Evolutionary conservation across 2,329 filamentous ascomycete species (phyloP).

Genomic region (Cladosporium sp.): DNA sequence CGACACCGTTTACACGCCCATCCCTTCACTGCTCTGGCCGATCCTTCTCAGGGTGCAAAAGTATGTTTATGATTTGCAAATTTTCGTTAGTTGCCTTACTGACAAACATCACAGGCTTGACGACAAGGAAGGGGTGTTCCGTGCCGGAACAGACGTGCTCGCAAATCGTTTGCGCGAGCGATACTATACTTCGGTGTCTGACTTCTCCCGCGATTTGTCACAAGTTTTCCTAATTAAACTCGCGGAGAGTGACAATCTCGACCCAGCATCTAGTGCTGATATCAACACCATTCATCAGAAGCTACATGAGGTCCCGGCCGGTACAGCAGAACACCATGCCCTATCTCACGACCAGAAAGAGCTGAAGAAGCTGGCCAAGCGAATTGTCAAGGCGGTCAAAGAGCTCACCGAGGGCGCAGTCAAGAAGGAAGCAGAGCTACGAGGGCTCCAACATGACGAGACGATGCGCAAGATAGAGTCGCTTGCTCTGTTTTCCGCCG

Average conservation of each 20-base stretch:
- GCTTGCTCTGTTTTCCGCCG: slow-evolving; percentile 57
- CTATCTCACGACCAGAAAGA: slow-evolving; percentile 69
- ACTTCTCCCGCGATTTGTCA: slow-evolving; percentile 61
- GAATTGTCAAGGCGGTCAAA: slow-evolving; percentile 82
- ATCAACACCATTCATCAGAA: slow-evolving; percentile 44
- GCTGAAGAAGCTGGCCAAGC: slow-evolving; percentile 79
- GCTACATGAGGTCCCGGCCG: slow-evolving; percentile 37
- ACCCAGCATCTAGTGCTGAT: slow-evolving; percentile 29
- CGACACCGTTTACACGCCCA: slow-evolving; percentile 88
- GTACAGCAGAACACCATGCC: slow-evolving; percentile 41
- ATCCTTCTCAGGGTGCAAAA: slow-evolving; percentile 76
- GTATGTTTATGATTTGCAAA: slow-evolving; percentile 57
- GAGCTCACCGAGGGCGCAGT: slow-evolving; percentile 73
- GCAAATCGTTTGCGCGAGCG: slow-evolving; percentile 56
- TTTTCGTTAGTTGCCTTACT: slow-evolving; percentile 34
- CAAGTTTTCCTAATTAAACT: slow-evolving; percentile 50
- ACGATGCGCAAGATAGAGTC: slow-evolving; percentile 72
- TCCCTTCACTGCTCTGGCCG: slow-evolving; percentile 72
- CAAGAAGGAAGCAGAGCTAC: slow-evolving; percentile 78
- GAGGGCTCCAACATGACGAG: slow-evolving; percentile 66
- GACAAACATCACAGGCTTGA: slow-evolving; percentile 57
- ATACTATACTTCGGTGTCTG: slow-evolving; percentile 59
- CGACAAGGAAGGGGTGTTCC: slow-evolving; percentile 54
- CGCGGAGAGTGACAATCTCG: slow-evolving; percentile 36
- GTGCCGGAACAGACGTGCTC: slow-evolving; percentile 54